Evolutionary conservation across 2,329 filamentous ascomycete species (phyloP), one percentile per base, ranked within the genome.

Genomic region (Clathrospora elynae): DNA sequence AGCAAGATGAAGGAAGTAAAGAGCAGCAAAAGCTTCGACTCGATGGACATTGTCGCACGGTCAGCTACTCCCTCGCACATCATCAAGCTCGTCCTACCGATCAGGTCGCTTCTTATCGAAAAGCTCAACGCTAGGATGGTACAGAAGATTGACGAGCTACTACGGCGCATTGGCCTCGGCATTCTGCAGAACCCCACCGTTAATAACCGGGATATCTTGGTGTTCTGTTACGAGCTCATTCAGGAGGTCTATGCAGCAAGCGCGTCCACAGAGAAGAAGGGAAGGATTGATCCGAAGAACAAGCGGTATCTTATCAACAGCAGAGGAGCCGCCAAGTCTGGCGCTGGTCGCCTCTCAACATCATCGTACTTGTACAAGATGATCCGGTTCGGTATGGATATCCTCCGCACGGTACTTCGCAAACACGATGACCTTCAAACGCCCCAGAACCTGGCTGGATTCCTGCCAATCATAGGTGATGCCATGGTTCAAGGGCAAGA

Each of bases 1-100:
- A 96, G 85, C 66, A 88, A 92, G 70, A 96, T 95, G 86, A 96
- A 95, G 71, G 93, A 99, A 72, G 86, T 99, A 42, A 97, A 96
- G 75, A 93, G 88, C 70, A 96, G 88, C 76, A 99, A 97, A 76
- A 96, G 91, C 66, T 95, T 91, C 62, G 95, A 99, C 65, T 95
- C 93, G 0, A 95, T 97, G 85, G 92, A 97, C 68, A 77, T 97
- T 11, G 79, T 97, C 53, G 87, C 93, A 17, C 88, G 86, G 62
- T 90, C 85, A 33, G 85, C 89, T 2, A 92, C 90, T 1, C 77
- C 96, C 16, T 76, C 73, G 36, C 83, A 85, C 42, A 78, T 97
- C 5, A 83, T 86, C 33, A 82, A 86, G 35, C 81, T 99, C 3
- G 79, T 96, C 35, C 79, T 79, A 38, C 95, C 93, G 1, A 76